Evolutionary conservation across 1,284 basidiomycete species (phyloP).

Genomic region (Anthracocystis panici-leucophaei): DNA sequence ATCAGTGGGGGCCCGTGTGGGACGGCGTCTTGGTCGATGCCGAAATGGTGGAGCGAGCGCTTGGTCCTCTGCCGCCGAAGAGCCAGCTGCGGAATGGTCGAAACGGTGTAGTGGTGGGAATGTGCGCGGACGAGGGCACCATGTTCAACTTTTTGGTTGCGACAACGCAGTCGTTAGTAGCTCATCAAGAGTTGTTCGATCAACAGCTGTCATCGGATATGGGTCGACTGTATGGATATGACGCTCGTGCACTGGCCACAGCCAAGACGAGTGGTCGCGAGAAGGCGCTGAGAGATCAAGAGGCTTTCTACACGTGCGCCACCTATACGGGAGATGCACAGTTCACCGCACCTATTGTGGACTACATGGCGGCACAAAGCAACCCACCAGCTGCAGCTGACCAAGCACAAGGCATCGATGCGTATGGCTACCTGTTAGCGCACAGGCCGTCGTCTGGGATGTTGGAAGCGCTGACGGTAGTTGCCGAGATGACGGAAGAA

Average conservation of each 20-base stretch:
- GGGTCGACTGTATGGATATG: slow-evolving; percentile 26
- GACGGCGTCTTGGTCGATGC: slow-evolving; percentile 44
- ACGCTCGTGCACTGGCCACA: slow-evolving; percentile 6
- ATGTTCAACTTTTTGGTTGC: slow-evolving; percentile 55
- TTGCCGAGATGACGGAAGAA: slow-evolving; percentile 37
- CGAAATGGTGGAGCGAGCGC: slow-evolving; percentile 23
- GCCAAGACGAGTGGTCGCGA: slow-evolving; percentile 12
- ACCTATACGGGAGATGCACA: slow-evolving; percentile 52
- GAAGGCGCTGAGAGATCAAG: slow-evolving; percentile 13
- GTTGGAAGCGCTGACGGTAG: slow-evolving; percentile 28
- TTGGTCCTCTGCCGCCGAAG: slow-evolving; percentile 19
- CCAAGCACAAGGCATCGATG: slow-evolving; percentile 7
- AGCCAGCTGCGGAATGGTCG: slow-evolving; percentile 38
- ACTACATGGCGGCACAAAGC: slow-evolving; percentile 25
- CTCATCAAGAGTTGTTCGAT: slow-evolving; percentile 30
- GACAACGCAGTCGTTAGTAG: slow-evolving; percentile 28
- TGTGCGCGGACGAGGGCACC: slow-evolving; percentile 54
- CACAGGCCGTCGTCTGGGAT: slow-evolving; percentile 35
- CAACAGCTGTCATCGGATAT: slow-evolving; percentile 26
- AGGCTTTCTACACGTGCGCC: slow-evolving; percentile 46
- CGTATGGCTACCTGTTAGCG: slow-evolving; percentile 44
- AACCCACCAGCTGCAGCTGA: neutral
- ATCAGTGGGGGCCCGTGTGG: slow-evolving; percentile 55
- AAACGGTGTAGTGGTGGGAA: slow-evolving; percentile 41
- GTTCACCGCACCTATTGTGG: slow-evolving; percentile 49